Conservation (phyloP, 208 protist species). For the Crithidia brevicula region DNA sequence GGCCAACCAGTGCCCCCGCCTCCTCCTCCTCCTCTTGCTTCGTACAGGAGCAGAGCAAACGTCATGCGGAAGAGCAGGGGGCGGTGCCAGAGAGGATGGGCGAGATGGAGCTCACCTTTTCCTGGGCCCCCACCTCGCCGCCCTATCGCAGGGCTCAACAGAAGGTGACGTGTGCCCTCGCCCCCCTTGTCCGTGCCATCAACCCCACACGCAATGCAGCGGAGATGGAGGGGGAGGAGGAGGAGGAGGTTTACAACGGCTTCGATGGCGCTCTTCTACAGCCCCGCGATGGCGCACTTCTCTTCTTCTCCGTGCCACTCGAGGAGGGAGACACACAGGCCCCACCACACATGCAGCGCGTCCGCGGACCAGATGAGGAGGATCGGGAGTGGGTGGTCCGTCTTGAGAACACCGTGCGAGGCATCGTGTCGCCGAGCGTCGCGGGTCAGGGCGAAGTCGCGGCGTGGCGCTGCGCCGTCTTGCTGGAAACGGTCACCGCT, state of each 20-base stretch:
- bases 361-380: constrained; percentile 17
- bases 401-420: constrained; percentile 31
- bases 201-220: neutral
- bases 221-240: neutral
- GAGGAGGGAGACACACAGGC: constrained; percentile 20
- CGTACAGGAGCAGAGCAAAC: no score
- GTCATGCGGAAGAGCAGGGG: no score
- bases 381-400: constrained; percentile 24
- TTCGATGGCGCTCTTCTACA: constrained; percentile 36
- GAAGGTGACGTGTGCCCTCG: constrained; percentile 9
- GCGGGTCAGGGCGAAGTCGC: constrained; percentile 5
- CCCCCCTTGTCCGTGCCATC: neutral
- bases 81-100: neutral
- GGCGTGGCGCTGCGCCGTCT: constrained; percentile 20
- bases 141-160: constrained; percentile 10
- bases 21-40: no score
- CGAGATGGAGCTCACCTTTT: neutral
- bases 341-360: constrained; percentile 18
- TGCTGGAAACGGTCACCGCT: constrained; percentile 21
- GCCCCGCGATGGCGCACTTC: constrained; percentile 20
- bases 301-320: constrained; percentile 29
- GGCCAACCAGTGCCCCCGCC: no score
- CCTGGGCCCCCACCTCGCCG: constrained; percentile 15
- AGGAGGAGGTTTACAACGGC: constrained; percentile 21
- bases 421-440: constrained; percentile 10